A percentile compares a stretch with the other conserved stretches of the same genome.
phyloP scores from a whole-genome alignment of 306 rosid species.

The Casuarina equisetifolia region DNA sequence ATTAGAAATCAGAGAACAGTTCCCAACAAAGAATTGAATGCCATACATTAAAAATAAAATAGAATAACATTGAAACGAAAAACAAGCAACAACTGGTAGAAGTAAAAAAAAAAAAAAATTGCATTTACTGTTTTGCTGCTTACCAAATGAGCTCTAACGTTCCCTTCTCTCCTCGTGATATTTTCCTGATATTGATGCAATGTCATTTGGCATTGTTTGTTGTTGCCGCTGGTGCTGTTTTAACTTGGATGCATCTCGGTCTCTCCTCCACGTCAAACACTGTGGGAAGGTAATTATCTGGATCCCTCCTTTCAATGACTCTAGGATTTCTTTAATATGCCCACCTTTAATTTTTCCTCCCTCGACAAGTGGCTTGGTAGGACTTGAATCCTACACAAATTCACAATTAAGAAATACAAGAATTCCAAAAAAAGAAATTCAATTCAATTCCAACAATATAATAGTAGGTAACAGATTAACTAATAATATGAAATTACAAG shows the following conservation, averaged over 20 bases:
- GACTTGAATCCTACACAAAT: too few relatives aligned
- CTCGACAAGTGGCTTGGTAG: constrained; percentile 52
- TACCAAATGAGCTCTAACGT: constrained; percentile 40
- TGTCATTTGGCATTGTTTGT: not conserved
- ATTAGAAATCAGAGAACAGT: constrained; percentile 22
- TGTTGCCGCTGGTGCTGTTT: not conserved
- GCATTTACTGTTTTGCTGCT: constrained; percentile 40
- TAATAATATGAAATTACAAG: too few relatives aligned
- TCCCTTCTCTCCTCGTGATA: constrained; percentile 28
- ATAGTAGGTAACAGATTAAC: too few relatives aligned
- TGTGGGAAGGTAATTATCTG: too few relatives aligned
- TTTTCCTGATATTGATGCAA: constrained; percentile 16
- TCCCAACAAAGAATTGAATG: constrained; percentile 39
- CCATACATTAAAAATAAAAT: not conserved
- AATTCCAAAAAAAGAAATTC: too few relatives aligned
- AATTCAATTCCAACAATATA: too few relatives aligned
- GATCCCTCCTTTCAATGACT: constrained; percentile 37
- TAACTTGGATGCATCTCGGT: not conserved
- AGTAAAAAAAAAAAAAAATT: constrained; percentile 23
- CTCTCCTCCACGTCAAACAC: constrained; percentile 63
- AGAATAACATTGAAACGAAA: not conserved
- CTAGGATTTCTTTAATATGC: constrained; percentile 18
- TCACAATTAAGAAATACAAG: too few relatives aligned
- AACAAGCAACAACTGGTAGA: constrained; percentile 16
- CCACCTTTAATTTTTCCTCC: constrained; percentile 32